Base-by-base conservation (phyloP, 441 rosid genomes). In the Corymbia calophylla region DNA sequence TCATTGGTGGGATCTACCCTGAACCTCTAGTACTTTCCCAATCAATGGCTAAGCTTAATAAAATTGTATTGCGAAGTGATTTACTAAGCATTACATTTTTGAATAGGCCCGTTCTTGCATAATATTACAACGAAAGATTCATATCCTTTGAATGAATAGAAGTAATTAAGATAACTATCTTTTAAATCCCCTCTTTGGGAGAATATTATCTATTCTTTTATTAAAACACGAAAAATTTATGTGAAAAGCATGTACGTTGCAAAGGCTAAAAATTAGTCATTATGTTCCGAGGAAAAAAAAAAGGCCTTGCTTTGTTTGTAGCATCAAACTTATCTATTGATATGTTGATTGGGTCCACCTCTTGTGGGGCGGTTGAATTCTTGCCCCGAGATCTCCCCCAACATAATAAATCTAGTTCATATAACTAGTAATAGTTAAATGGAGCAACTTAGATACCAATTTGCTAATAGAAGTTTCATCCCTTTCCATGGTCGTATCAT, bases 251-350 rank as follows among this genome's bases (percentile, higher is more conserved):
- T n/a, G n/a, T 53, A 15, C 17, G 17, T 14, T 4, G 1, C 54
- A 53, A 53, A 53, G 54, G 54, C 54, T 53, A 53, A 53, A 5
- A 14, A 53, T 6, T 14, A 15, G 54, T 53, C 17, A 53, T 53
- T 53, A 53, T 58, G 64, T 58, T 0, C 25, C 9, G 7, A 58
- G 64, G 10, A 25, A 58, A 56, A 2, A 6, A 39, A n/a, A 62
- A 6, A 62, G 7, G 1, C n/a, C 14, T 2, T 5, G 0, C 3
- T 58, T 4, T 58, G 7, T 3, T 58, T 58, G 64, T 58, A 0
- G 14, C 64, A 10, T 25, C 2, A 10, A 58, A 58, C 3, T 58
- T 58, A 6, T 58, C n/a, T 5, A 25, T 23, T 39, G 44, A 39
- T 39, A 39, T 39, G 1, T 5, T 39, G 44, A 39, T 1, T 39